Conservation (phyloP, 306 rosid genomes). For the Crotalaria pallida region DNA sequence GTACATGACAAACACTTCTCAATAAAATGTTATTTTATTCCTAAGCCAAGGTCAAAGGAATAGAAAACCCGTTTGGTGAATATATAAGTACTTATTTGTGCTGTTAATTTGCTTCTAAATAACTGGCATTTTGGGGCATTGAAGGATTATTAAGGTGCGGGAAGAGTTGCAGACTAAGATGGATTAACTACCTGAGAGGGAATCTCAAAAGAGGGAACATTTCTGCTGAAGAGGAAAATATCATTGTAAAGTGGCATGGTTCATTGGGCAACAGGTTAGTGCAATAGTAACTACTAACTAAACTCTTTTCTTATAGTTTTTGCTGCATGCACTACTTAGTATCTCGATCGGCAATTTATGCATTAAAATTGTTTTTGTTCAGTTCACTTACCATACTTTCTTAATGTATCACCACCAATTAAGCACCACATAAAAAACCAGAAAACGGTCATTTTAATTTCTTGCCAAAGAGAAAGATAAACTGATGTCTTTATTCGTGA, state of each 20-base stretch:
- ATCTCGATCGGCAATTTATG: too few relatives aligned
- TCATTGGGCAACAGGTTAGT: slow-evolving; percentile 75
- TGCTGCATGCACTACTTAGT: too few relatives aligned
- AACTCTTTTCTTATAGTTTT: too few relatives aligned
- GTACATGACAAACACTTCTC: too few relatives aligned
- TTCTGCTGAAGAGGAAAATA: slow-evolving; percentile 65
- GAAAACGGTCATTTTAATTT: too few relatives aligned
- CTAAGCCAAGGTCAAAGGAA: too few relatives aligned
- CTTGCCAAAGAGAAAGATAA: neutral
- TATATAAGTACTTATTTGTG: too few relatives aligned
- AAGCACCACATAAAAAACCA: neutral
- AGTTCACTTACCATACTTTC: neutral
- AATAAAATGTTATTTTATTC: too few relatives aligned
- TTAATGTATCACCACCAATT: neutral
- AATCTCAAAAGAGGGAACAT: slow-evolving; percentile 87
- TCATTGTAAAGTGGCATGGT: slow-evolving; percentile 59
- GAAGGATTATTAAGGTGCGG: slow-evolving; percentile 72
- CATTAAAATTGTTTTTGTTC: too few relatives aligned
- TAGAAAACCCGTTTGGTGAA: too few relatives aligned
- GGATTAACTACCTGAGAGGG: slow-evolving; percentile 81
- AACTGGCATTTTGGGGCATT: neutral
- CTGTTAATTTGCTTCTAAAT: neutral
- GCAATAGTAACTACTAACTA: too few relatives aligned
- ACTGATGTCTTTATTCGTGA: neutral
- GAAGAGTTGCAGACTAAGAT: slow-evolving; percentile 82